Evolutionary conservation across 225 moss, liverwort and hornwort genomes (phyloP).

Genomic region (Takakia lepidozioides): DNA sequence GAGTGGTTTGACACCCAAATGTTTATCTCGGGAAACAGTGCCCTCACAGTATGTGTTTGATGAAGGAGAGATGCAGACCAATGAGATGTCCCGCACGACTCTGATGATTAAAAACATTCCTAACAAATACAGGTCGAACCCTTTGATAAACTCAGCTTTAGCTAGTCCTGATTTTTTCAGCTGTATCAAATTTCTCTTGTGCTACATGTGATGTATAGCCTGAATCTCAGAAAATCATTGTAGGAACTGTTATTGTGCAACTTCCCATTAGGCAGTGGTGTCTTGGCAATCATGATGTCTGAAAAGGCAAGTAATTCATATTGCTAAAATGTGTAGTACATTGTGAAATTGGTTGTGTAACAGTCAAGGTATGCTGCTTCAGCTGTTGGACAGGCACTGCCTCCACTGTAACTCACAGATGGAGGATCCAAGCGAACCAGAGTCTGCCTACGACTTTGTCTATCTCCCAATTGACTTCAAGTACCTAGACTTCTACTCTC

Average conservation of each 20-base stretch:
- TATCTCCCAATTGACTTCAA: slow-evolving; percentile 99
- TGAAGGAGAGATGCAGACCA: slow-evolving; percentile 41
- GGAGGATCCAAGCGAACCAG: slow-evolving; percentile 56
- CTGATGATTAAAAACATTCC: slow-evolving; percentile 98
- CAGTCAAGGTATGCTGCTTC: slow-evolving; percentile 87
- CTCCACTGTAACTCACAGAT: slow-evolving; percentile 36
- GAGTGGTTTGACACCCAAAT: slow-evolving; percentile 52
- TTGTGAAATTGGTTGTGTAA: not conserved
- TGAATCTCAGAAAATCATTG: too few species aligned
- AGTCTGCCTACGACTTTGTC: slow-evolving; percentile 92
- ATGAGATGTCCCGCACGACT: slow-evolving; percentile 62
- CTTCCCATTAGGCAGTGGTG: too few species aligned
- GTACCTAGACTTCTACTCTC: too few species aligned
- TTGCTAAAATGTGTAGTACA: too few species aligned
- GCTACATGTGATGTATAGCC: too few species aligned
- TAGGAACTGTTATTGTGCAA: too few species aligned
- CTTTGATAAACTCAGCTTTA: too few species aligned
- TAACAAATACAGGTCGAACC: slow-evolving; percentile 81
- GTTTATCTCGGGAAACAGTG: slow-evolving; percentile 41
- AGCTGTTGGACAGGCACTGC: slow-evolving; percentile 76
- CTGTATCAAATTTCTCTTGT: too few species aligned
- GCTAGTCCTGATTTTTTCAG: too few species aligned
- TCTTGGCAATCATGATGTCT: too few species aligned
- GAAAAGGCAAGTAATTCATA: too few species aligned
- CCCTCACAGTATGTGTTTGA: slow-evolving; percentile 76